Percentiles rank a stretch among this genome's conserved stretches.
Evolutionary conservation across 495 filamentous ascomycete species (phyloP).

Genomic region (Cetradonia linearis): DNA sequence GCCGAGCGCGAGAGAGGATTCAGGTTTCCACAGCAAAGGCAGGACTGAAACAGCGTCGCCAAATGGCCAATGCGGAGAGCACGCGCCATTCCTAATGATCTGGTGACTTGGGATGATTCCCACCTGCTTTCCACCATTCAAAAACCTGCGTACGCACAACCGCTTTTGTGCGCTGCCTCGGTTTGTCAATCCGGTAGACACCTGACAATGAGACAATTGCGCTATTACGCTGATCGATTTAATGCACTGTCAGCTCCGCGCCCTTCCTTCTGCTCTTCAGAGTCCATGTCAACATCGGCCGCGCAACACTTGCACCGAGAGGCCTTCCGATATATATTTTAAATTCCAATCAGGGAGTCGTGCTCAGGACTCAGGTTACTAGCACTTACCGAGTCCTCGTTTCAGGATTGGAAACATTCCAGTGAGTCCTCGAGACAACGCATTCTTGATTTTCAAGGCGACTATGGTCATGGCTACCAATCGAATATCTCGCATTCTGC

Average conservation of each 20-base stretch:
- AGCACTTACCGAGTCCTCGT: not conserved
- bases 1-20: not conserved
- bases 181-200: not conserved
- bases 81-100: conserved; percentile 1
- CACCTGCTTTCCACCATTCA: not conserved
- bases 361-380: not conserved
- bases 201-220: not conserved
- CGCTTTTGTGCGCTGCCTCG: not conserved
- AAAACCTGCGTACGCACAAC: not conserved
- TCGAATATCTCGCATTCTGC: not conserved
- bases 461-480: not conserved
- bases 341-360: not conserved
- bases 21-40: not conserved
- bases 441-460: not conserved
- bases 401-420: not conserved
- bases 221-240: not conserved
- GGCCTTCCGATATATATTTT: not conserved
- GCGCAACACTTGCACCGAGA: not conserved
- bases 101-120: not conserved
- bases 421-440: not conserved
- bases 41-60: not conserved
- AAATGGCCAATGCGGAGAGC: not conserved
- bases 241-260: conserved; percentile 2
- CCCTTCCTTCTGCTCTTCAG: not conserved
- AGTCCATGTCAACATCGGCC: not conserved